Base-by-base conservation (phyloP, 176 grass and related monocot species). In the Dactylis glomerata region DNA sequence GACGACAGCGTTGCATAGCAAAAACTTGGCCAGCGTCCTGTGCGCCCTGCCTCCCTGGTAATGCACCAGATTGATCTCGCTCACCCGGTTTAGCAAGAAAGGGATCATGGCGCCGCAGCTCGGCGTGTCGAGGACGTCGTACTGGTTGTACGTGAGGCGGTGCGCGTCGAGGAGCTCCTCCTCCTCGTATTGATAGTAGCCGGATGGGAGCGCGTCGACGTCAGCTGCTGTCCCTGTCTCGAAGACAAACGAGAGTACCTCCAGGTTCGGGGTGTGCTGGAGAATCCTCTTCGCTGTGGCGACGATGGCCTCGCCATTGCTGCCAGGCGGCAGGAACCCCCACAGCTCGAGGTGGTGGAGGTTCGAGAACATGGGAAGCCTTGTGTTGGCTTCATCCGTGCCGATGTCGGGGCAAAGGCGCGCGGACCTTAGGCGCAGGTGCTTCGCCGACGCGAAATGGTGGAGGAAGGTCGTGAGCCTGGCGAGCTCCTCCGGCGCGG, bases 341-440 rank as follows among this genome's bases (percentile, higher is more conserved):
- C 67, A 62, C 4, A 86, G 67, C 77, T 86, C 77, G 11, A 86
- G 67, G 54, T 73, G 30, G 0, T 17, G 67, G 66, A 86, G 77
- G 17, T 15, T 44, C 2, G 2, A 0, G 10, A 77, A 76, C 4
- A 0, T 0, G n/a, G 73, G 61, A 50, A 50, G 47, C 47, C 47
- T 50, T 17, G 47, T 17, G 47, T 10, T 1, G 1, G 10, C 38
- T 50, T 31, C 9, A 10, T 7, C 37, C n/a, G n/a, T n/a, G 28
- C 10, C 24, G 0, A 27, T 4, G 22, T 22, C 4, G 5, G 13
- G 31, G 1, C 65, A 54, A 15, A 86, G 52, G 15, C 40, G 76
- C 3, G 54, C 22, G 0, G 76, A 72, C n/a, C 56, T 46, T 8
- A 80, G 51, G 3, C 57, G 40, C 0, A 86, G 22, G 22, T 12